These are phyloP conservation scores for Plasmodium cynomolgi DNA, from an alignment of 169 alveolate genomes.

Conservation along the genomic window DNA sequence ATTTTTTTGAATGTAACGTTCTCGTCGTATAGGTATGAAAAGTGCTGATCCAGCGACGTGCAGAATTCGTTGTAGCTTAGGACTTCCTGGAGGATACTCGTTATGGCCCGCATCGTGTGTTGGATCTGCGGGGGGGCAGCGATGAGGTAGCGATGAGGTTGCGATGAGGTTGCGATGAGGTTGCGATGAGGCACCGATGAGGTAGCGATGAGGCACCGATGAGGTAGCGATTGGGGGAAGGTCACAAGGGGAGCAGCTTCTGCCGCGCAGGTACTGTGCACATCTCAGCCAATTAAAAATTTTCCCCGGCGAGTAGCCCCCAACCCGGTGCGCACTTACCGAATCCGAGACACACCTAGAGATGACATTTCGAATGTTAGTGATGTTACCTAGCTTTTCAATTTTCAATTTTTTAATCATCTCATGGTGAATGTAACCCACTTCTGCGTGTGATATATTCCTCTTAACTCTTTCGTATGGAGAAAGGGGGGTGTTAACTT, in stretches of 20 bases:
- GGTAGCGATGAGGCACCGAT: not conserved
- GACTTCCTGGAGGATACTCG: slow-evolving; percentile 22
- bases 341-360: slow-evolving; percentile 8
- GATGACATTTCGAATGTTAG: not conserved
- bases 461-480: not conserved
- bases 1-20: not conserved
- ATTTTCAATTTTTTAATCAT: slow-evolving; percentile 1
- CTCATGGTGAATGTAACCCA: slow-evolving; percentile 11
- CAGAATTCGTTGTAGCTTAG: slow-evolving; percentile 32
- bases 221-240: not conserved
- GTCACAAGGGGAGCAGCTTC: not conserved
- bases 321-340: slow-evolving; percentile 12
- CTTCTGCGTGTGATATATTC: not conserved
- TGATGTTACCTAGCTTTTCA: not conserved
- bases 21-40: slow-evolving; percentile 25
- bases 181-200: not conserved
- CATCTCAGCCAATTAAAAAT: not conserved
- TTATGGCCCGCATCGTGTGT: slow-evolving; percentile 15
- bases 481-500: not conserved
- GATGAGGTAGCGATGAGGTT: not conserved
- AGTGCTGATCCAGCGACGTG: slow-evolving; percentile 6
- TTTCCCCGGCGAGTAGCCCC: not conserved
- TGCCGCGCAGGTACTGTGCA: not conserved
- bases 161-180: not conserved
- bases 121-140: not conserved